phyloP scores from a whole-genome alignment of 2,329 filamentous ascomycete genomes.

The Arthrobotrys conoides region DNA sequence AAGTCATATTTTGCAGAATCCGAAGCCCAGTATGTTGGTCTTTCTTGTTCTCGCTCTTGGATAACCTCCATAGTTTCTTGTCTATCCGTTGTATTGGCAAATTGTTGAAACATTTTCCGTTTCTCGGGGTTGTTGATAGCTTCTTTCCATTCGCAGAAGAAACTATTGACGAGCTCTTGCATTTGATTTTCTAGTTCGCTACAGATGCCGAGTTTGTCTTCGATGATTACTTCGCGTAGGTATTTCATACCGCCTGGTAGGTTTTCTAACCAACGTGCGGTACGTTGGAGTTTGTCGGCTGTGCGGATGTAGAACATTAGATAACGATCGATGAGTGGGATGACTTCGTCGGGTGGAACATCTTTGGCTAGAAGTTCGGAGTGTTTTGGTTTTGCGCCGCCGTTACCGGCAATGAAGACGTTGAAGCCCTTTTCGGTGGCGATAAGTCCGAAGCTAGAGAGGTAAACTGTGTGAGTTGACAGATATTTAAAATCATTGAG shows the following conservation, averaged over 20 bases:
- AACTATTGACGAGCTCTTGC: slow-evolving; percentile 84
- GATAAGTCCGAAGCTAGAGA: slow-evolving; percentile 82
- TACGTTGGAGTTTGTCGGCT: slow-evolving; percentile 89
- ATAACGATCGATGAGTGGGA: slow-evolving; percentile 88
- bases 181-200: slow-evolving; percentile 89
- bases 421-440: slow-evolving; percentile 95
- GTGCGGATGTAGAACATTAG: slow-evolving; percentile 95
- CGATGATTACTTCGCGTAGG: slow-evolving; percentile 83
- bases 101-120: slow-evolving; percentile 81
- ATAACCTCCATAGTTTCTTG: slow-evolving; percentile 79
- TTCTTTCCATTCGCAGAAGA: slow-evolving; percentile 94
- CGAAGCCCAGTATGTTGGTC: slow-evolving; percentile 83
- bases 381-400: slow-evolving; percentile 86
- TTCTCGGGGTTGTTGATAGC: slow-evolving; percentile 79
- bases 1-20: slow-evolving; percentile 80
- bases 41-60: slow-evolving; percentile 78
- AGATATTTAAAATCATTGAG: no score
- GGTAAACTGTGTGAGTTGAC: not conserved
- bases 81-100: slow-evolving; percentile 83
- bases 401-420: slow-evolving; percentile 90
- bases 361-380: slow-evolving; percentile 88
- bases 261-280: slow-evolving; percentile 87
- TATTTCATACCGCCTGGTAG: slow-evolving; percentile 88
- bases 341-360: slow-evolving; percentile 83
- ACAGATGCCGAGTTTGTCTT: slow-evolving; percentile 88